Evolutionary conservation across 148 eudicot species (phyloP).

Genomic region (Vaccinium darrowii): DNA sequence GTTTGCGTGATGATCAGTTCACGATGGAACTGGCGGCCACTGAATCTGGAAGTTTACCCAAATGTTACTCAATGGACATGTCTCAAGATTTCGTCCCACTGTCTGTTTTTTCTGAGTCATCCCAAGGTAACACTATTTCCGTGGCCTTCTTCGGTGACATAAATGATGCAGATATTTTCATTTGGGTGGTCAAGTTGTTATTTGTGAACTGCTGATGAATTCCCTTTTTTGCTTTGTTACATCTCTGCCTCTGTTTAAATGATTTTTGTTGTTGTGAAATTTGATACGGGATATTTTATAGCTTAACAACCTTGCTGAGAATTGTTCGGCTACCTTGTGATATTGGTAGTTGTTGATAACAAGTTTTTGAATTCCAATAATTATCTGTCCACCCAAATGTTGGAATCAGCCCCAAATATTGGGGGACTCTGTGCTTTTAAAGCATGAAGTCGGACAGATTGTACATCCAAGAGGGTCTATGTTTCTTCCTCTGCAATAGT

Average conservation of each 20-base stretch:
- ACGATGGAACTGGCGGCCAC: slow-evolving; percentile 1
- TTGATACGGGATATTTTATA: background rate
- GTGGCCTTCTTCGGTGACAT: background rate
- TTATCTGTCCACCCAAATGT: background rate
- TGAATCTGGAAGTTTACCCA: slow-evolving; percentile 37
- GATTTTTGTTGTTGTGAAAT: background rate
- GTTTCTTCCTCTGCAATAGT: background rate
- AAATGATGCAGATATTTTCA: background rate
- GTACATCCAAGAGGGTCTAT: background rate
- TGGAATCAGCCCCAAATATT: background rate
- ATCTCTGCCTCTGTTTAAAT: slow-evolving; percentile 6
- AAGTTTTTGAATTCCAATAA: background rate
- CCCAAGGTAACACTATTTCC: slow-evolving; percentile 43
- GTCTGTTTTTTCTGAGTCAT: slow-evolving; percentile 72
- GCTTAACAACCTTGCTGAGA: background rate
- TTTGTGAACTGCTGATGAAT: background rate
- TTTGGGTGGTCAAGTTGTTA: background rate
- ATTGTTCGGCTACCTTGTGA: background rate
- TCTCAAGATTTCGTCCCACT: slow-evolving; percentile 69
- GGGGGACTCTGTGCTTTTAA: background rate
- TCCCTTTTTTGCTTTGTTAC: background rate
- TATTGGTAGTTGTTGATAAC: background rate
- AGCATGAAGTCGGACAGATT: background rate
- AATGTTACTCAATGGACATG: slow-evolving; percentile 50
- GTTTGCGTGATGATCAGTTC: background rate